Base-by-base conservation (phyloP, 306 rosid species). In the Begonia peltatifolia region DNA sequence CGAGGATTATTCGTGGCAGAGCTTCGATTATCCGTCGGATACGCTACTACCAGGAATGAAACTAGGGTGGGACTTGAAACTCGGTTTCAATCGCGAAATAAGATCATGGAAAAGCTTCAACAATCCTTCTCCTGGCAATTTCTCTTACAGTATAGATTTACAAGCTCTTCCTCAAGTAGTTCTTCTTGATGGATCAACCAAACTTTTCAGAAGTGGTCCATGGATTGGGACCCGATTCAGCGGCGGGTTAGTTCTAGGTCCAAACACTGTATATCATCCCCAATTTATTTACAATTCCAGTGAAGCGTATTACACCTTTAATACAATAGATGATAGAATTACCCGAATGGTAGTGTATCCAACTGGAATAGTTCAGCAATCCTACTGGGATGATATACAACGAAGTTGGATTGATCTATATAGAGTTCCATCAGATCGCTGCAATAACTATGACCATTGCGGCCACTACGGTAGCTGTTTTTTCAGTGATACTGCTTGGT, bases 21-120 rank as follows among this genome's bases (percentile, higher is more conserved):
- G 80, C 66, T 78, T 78, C 62, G 75, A 78, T 68, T 62, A 71
- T 53, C 84, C 80, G 10, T 67, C 55, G 41, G 63, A 78, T 46
- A 78, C 77, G 51, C 66, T 74, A 38, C 36, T 78, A 41, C 75
- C 84, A 11, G 66, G 68, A 38, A 71, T 74, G 78, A 71, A 64
- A 17, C 75, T 74, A 9, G 84, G 84, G 52, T 64, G 67, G 73
- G 71, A 71, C 59, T 64, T 71, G 70, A 74, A 47, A 65, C 63
- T 69, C 52, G 78, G 76, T 54, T 42, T 75, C 74, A 68, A 59
- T 43, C 50, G 57, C 2, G 62, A 60, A 52, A 63, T 79, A 44
- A 74, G 44, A 57, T 79, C 81, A 5, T 60, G 81, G 71, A 74
- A 47, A 61, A 68, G 10, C 55, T 1, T 9, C 50, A 15, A 11